Conservation (phyloP, 306 rosid species). For the Lithocarpus polystachyus region DNA sequence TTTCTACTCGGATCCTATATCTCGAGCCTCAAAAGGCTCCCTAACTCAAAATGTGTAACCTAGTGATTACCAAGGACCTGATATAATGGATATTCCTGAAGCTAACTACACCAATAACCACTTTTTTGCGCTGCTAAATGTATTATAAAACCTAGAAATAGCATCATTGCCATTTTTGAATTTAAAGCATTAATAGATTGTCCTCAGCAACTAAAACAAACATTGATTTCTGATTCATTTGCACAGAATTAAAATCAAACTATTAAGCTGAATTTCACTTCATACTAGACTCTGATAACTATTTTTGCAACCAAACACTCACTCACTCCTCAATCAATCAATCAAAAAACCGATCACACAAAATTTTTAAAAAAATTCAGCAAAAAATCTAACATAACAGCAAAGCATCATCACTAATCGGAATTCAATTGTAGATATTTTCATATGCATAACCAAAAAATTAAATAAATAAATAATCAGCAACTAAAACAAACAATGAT, state of each 20-base stretch:
- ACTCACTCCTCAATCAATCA: not conserved
- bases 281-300: not conserved
- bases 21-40: not conserved
- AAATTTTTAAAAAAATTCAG: not conserved
- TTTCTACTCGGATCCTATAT: not conserved
- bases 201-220: not conserved
- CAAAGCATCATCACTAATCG: not conserved
- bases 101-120: not conserved
- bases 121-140: not conserved
- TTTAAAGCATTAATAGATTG: not conserved
- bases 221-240: not conserved
- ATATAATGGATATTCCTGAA: not conserved
- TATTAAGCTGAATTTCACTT: not conserved
- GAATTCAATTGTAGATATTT: not conserved
- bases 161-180: not conserved
- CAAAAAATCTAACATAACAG: slow-evolving; percentile 10
- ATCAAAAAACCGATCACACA: not conserved
- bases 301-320: slow-evolving; percentile 4
- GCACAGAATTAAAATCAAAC: not conserved
- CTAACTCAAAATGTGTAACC: not conserved
- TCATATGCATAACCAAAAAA: not conserved
- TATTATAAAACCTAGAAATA: not conserved
- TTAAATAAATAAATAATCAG: not conserved
- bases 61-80: not conserved
- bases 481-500: not conserved